phyloP scores from a whole-genome alignment of 805 yeast species.

The Ogataea allantospora region DNA sequence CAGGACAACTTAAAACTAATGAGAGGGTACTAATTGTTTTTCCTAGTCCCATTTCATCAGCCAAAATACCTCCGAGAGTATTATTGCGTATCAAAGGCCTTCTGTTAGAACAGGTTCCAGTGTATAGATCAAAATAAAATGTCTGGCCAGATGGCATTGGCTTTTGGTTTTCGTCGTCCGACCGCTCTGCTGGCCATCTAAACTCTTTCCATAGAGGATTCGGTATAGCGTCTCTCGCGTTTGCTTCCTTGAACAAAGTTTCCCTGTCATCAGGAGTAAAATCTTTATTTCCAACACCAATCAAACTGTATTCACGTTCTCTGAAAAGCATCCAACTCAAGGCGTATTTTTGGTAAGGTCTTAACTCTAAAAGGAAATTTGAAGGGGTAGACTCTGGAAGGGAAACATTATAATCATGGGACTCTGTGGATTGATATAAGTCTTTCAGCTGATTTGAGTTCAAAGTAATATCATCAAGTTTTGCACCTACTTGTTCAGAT shows the following conservation, averaged over 20 bases:
- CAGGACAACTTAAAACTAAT: constrained; percentile 62
- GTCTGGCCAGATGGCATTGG: neutral
- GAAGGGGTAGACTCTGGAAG: constrained; percentile 62
- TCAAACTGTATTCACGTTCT: constrained; percentile 57
- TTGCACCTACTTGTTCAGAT: constrained; percentile 8
- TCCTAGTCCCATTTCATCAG: constrained; percentile 97
- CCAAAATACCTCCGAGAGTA: constrained; percentile 81
- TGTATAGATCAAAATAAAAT: constrained; percentile 76
- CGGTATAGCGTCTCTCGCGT: constrained; percentile 47
- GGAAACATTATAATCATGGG: constrained; percentile 39
- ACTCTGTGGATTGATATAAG: constrained; percentile 69
- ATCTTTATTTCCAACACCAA: constrained; percentile 34
- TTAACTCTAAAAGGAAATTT: constrained; percentile 55
- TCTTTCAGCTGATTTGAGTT: constrained; percentile 71
- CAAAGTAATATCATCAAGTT: constrained; percentile 29
- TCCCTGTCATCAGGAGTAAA: constrained; percentile 23
- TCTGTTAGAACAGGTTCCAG: constrained; percentile 71
- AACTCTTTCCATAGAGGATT: constrained; percentile 86
- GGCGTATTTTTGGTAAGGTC: constrained; percentile 83
- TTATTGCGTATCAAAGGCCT: constrained; percentile 63
- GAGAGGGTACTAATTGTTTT: constrained; percentile 85
- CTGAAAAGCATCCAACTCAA: constrained; percentile 86
- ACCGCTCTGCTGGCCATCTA: constrained; percentile 57
- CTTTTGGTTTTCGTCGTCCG: neutral
- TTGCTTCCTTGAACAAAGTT: constrained; percentile 29